Evolutionary conservation across 2,329 filamentous ascomycete species (phyloP), one percentile per base, ranked within the genome.

Genomic region (Fusarium marasasianum): DNA sequence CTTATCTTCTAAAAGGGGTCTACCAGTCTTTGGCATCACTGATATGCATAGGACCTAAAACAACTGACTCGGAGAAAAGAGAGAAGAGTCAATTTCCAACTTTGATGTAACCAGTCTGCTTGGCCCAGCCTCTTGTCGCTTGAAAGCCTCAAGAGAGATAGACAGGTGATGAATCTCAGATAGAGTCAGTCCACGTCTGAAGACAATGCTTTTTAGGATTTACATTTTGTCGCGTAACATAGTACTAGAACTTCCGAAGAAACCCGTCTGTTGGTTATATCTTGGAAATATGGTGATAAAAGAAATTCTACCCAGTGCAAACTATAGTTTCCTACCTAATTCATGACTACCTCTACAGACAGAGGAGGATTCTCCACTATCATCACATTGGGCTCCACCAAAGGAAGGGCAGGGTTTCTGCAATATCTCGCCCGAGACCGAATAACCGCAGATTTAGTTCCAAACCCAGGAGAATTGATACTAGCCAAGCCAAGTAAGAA

Each of bases 1-100:
- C 26, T 22, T 1, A 50, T 60, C 20, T 26, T 50, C 8, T 6
- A 50, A 60, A 35, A 29, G 18, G 22, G 45, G 44, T 43, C 11
- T 5, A n/a, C 14, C 26, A 41, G 7, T 6, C 18, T 5, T 20
- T 9, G 11, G 1, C 12, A 8, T 9, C 24, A 12, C 0, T 12
- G 8, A 5, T 1, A 44, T 26, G 44, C 17, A 20, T 14, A 6
- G 6, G 43, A 10, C 11, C 13, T 11, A 11, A 15, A 47, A 7
- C 13, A 22, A 18, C 14, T 12, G 10, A 33, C 5, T 3, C 7
- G 9, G 26, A 13, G 37, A 5, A 2, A 24, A 37, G 53, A n/a
- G 53, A 3, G 12, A 35, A 37, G n/a, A 5, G 22, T 2, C 0
- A 6, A 26, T 2, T 4, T 14, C 0, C 4, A 15, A 20, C 3